Evolutionary conservation across 305 asterid genomes (phyloP).

Genomic region (Fraxinus angustifolia): DNA sequence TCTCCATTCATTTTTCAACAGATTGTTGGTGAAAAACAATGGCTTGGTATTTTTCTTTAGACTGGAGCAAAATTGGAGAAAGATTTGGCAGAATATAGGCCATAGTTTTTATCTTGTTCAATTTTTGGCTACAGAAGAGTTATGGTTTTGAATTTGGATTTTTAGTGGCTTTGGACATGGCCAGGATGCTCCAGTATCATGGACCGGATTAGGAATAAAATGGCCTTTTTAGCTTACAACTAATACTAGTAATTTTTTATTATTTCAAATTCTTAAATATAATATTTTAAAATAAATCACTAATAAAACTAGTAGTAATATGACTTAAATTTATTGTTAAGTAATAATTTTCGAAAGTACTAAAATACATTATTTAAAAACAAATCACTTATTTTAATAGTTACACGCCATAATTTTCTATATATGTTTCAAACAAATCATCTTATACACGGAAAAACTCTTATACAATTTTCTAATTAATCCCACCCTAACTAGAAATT

Average conservation of each 20-base stretch:
- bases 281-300: not conserved
- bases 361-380: not conserved
- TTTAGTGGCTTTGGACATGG: slow-evolving; percentile 42
- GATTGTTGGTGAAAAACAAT: slow-evolving; percentile 22
- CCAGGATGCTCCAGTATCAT: slow-evolving; percentile 10
- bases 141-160: not conserved
- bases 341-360: not conserved
- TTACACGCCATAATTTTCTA: too few species aligned
- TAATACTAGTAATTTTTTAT: not conserved
- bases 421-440: not conserved
- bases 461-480: not conserved
- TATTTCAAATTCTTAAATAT: too few species aligned
- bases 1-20: too few species aligned
- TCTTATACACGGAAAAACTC: not conserved
- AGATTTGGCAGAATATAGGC: slow-evolving; percentile 70
- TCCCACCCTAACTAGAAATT: not conserved
- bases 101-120: slow-evolving; percentile 27
- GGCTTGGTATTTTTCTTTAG: slow-evolving; percentile 47
- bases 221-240: not conserved
- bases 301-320: not conserved
- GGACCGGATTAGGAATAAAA: not conserved
- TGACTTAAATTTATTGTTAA: not conserved
- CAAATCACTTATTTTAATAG: not conserved
- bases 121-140: not conserved
- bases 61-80: slow-evolving; percentile 46